Evolutionary conservation across 2,329 filamentous ascomycete species (phyloP), one percentile per base, ranked within the genome.

Genomic region (Fusarium multiceps): DNA sequence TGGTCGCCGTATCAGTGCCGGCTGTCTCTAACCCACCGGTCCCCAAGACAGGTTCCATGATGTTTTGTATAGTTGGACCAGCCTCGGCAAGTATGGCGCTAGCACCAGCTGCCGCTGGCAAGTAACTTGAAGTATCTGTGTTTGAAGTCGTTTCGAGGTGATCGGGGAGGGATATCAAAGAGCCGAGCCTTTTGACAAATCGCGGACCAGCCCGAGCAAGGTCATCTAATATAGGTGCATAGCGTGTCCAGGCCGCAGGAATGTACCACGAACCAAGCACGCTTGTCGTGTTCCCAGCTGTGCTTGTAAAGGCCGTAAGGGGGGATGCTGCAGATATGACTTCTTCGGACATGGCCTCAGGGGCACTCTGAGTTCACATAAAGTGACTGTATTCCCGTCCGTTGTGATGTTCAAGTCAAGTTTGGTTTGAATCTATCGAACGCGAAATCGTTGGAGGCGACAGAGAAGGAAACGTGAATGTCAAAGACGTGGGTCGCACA

Each of bases 151-250:
- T 40, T 49, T 91, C 88, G 54, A 90, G 80, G 56, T 86, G 83
- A 72, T 92, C 89, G 14, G 87, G 83, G 34, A 87, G 79, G 37
- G 86, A 82, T 59, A 89, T 84, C 72, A 91, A 87, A n/a, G 87
- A 88, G 53, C 90, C 88, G 40, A 91, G 84, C 77, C 88, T 90
- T 79, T 87, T 89, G 32, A 92, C 85, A 76, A 94, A 89, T 62
- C 92, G 86, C 51, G 92, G 92, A 6, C 92, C 87, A 20, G 88
- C 90, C 78, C 88, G 84, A 68, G 93, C 85, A 49, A 94, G 81
- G 74, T 93, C 90, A 77, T 88, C 89, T 20, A 92, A 80, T 13
- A 89, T 89, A 4, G 91, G 90, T 48, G 87, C 83, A 78, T 88
- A 86, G 70, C 85, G 85, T 45, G 87, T 86, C 87, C 88, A 89